Evolutionary conservation across 176 grass and related monocot genomes (phyloP).

Genomic region (Leersia perrieri): DNA sequence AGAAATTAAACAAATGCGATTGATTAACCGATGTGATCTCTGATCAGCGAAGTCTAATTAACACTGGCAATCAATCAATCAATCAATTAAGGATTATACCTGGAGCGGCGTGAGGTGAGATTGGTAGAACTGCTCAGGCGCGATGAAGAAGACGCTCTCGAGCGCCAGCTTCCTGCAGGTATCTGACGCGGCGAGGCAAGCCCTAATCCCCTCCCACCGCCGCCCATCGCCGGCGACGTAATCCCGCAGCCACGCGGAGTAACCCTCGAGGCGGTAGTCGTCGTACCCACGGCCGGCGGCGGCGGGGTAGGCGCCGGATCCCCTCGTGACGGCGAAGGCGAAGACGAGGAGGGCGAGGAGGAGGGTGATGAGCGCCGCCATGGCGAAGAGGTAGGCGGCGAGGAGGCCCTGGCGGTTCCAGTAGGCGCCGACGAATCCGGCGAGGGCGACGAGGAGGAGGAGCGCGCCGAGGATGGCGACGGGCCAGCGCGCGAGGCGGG

Average conservation of each 20-base stretch:
- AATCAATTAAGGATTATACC: slow-evolving; percentile 30
- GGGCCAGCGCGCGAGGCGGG: slow-evolving; percentile 59
- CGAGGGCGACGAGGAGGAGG: slow-evolving; percentile 78
- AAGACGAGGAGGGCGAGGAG: slow-evolving; percentile 67
- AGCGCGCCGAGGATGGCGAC: slow-evolving; percentile 53
- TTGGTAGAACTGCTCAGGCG: slow-evolving; percentile 64
- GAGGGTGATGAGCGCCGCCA: slow-evolving; percentile 66
- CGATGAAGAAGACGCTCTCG: slow-evolving; percentile 55
- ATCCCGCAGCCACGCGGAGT: slow-evolving; percentile 60
- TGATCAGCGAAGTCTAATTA: not conserved
- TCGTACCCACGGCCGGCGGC: slow-evolving; percentile 57
- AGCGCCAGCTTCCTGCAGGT: slow-evolving; percentile 56
- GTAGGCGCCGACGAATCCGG: slow-evolving; percentile 66
- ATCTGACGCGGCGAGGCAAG: slow-evolving; percentile 51
- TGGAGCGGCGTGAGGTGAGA: slow-evolving; percentile 66
- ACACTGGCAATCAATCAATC: too few relatives aligned
- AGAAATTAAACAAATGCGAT: not conserved
- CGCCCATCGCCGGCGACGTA: slow-evolving; percentile 40
- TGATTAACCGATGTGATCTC: not conserved
- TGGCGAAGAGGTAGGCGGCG: slow-evolving; percentile 86
- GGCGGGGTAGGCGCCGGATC: slow-evolving; percentile 36
- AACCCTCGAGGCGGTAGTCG: slow-evolving; percentile 69
- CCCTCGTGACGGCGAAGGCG: slow-evolving; percentile 70
- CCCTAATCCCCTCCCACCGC: slow-evolving; percentile 53
- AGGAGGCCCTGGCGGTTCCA: slow-evolving; percentile 77